These are phyloP conservation scores for Microsporum audouinii DNA, from an alignment of 2,329 filamentous ascomycete species.

Conservation along the genomic window DNA sequence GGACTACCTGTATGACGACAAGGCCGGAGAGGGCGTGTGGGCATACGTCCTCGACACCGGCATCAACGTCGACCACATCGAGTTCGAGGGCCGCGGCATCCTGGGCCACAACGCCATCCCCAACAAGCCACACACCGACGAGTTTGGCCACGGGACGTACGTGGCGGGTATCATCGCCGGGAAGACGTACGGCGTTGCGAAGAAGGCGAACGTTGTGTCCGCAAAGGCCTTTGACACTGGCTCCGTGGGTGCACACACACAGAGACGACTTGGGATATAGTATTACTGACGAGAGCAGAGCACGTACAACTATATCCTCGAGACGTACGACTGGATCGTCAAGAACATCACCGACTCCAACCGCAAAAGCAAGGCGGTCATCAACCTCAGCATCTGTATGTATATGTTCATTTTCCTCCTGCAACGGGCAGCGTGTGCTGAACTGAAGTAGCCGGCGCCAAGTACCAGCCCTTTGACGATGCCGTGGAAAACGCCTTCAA, in stretches of 20 bases:
- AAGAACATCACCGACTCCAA: conserved; percentile 8
- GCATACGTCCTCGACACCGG: conserved; percentile 12
- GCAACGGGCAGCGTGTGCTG: not conserved
- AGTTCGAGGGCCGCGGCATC: conserved; percentile 11
- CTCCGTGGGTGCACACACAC: not conserved
- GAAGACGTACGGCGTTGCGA: conserved; percentile 10
- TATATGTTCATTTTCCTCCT: not conserved
- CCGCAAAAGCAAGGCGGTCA: conserved; percentile 8
- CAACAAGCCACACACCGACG: conserved; percentile 6
- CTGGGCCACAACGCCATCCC: conserved; percentile 7
- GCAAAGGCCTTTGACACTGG: conserved; percentile 10
- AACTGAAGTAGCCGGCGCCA: not conserved
- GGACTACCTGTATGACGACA: conserved; percentile 8
- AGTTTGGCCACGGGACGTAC: conserved; percentile 9
- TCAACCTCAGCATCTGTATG: conserved; percentile 12
- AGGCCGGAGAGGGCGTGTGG: conserved; percentile 9
- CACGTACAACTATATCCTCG: conserved; percentile 9
- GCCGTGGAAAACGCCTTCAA: conserved; percentile 9
- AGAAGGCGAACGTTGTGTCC: conserved; percentile 10
- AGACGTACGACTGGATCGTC: conserved; percentile 11
- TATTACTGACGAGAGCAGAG: conserved; percentile 12
- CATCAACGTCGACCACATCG: conserved; percentile 8
- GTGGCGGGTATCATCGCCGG: conserved; percentile 9
- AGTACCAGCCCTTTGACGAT: conserved; percentile 9
- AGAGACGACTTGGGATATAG: not conserved